Evolutionary conservation across 176 grass and related monocot species (phyloP).

Genomic region (Ensete ventricosum): DNA sequence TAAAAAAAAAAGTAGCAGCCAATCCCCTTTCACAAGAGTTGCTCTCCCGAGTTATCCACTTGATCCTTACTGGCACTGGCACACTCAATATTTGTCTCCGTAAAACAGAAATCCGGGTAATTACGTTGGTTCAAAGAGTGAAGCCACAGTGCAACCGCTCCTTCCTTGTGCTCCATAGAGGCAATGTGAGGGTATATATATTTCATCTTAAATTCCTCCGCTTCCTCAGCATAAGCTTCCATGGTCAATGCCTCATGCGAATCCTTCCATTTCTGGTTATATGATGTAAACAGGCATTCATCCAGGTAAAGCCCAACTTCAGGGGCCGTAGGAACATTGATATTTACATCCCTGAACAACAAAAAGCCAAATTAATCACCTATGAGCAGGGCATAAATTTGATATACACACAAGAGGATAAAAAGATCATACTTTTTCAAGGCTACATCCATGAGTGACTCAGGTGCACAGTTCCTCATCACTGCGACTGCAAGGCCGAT

Average conservation of each 20-base stretch:
- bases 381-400: not conserved
- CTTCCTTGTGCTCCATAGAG: constrained; percentile 85
- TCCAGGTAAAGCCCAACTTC: constrained; percentile 80
- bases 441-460: constrained; percentile 61
- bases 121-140: constrained; percentile 80
- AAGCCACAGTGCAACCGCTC: constrained; percentile 80
- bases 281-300: constrained; percentile 86
- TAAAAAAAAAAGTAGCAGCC: too few relatives aligned
- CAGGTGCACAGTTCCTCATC: constrained; percentile 74
- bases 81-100: constrained; percentile 25
- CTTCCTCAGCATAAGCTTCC: constrained; percentile 60
- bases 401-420: constrained; percentile 5
- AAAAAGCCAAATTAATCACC: constrained; percentile 6
- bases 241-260: constrained; percentile 83
- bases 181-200: constrained; percentile 92
- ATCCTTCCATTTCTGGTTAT: constrained; percentile 81
- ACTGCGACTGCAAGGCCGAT: constrained; percentile 71
- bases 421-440: constrained; percentile 59
- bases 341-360: constrained; percentile 65
- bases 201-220: constrained; percentile 81
- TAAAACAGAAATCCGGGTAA: constrained; percentile 74
- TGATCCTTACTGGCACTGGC: not conserved
- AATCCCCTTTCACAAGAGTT: not conserved
- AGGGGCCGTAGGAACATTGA: constrained; percentile 90
- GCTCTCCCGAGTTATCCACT: not conserved